Conservation (phyloP, 805 yeast species). For the Hanseniaspora jakobsenii region DNA sequence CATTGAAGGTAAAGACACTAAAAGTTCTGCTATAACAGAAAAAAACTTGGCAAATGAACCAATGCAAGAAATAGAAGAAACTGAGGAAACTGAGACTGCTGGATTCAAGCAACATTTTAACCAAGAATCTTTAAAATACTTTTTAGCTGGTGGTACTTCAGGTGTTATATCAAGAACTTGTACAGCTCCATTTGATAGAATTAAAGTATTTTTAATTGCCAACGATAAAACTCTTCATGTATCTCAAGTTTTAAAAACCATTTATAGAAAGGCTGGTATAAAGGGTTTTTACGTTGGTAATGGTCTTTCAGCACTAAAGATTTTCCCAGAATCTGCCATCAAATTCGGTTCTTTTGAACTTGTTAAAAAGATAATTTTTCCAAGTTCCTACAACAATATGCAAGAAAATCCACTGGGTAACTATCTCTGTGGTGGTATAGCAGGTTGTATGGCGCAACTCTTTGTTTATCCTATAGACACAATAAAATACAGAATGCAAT, state of each 20-base stretch:
- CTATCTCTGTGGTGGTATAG: constrained; percentile 87
- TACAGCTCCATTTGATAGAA: constrained; percentile 93
- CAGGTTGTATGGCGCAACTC: constrained; percentile 88
- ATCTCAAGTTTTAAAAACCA: constrained; percentile 62
- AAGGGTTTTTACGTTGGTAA: constrained; percentile 87
- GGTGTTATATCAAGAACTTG: constrained; percentile 94
- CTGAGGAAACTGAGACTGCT: neutral
- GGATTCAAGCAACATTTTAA: constrained; percentile 21
- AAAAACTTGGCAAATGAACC: too few relatives aligned
- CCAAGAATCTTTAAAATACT: constrained; percentile 65
- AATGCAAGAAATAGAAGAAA: neutral
- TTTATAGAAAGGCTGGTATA: constrained; percentile 68
- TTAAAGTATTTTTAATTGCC: constrained; percentile 87
- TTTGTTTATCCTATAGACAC: constrained; percentile 94
- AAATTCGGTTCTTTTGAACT: constrained; percentile 93
- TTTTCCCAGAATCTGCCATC: constrained; percentile 94
- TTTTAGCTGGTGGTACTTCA: constrained; percentile 87
- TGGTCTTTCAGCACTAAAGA: constrained; percentile 84
- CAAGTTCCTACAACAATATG: constrained; percentile 52
- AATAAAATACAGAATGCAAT: constrained; percentile 81
- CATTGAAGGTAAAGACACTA: neutral
- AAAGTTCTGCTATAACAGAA: neutral
- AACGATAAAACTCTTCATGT: constrained; percentile 40
- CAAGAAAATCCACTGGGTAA: constrained; percentile 54
- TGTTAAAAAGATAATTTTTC: constrained; percentile 72